Evolutionary conservation across 2,329 filamentous ascomycete genomes (phyloP).

Genomic region (Fusarium sp.): DNA sequence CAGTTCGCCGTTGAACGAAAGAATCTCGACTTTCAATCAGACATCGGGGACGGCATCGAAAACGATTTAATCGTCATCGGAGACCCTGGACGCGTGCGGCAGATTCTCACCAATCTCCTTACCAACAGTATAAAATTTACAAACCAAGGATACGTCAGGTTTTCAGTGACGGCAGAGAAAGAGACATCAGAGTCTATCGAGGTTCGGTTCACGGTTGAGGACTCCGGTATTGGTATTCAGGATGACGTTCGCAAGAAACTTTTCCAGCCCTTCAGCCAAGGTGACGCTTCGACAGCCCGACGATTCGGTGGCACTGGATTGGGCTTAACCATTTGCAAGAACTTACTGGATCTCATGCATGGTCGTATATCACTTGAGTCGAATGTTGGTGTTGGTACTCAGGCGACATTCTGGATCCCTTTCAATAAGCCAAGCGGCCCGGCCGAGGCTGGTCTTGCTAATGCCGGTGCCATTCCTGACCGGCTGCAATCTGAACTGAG

Average conservation of each 20-base stretch:
- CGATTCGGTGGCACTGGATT: constrained; percentile 85
- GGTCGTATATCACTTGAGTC: constrained; percentile 80
- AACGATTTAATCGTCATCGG: constrained; percentile 84
- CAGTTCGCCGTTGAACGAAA: constrained; percentile 86
- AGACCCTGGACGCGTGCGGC: constrained; percentile 84
- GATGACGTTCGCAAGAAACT: constrained; percentile 79
- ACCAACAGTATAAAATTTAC: constrained; percentile 85
- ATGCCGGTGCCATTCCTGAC: constrained; percentile 75
- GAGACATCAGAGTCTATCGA: constrained; percentile 75
- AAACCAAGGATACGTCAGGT: constrained; percentile 74
- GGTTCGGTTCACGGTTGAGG: constrained; percentile 79
- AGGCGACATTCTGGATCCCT: constrained; percentile 81
- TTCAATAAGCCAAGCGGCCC: constrained; percentile 76
- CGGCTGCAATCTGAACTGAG: constrained; percentile 74
- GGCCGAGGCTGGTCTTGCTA: constrained; percentile 65
- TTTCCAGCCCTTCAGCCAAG: constrained; percentile 86
- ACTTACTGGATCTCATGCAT: constrained; percentile 82
- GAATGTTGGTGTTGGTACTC: constrained; percentile 75
- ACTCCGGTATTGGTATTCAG: constrained; percentile 86
- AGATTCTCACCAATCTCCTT: constrained; percentile 84
- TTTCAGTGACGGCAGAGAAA: constrained; percentile 73
- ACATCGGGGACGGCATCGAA: constrained; percentile 73
- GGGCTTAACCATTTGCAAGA: constrained; percentile 85
- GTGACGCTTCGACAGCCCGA: constrained; percentile 82
- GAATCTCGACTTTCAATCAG: constrained; percentile 77